Base-by-base conservation (phyloP, 495 filamentous ascomycete species). In the Cairneyella variabilis region DNA sequence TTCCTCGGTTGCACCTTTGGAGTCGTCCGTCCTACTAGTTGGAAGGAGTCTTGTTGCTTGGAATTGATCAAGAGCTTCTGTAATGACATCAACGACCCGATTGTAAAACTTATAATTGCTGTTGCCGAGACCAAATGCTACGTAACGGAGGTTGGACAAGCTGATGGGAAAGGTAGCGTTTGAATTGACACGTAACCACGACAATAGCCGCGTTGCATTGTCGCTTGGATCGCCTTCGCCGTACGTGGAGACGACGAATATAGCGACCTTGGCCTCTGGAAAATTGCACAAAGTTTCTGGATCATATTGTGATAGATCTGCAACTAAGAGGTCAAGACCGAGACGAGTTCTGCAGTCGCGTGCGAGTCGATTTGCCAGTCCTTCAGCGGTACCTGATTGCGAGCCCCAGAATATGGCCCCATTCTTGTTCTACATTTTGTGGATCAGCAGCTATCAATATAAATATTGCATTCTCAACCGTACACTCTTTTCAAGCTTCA, bases 201-300 rank as follows among this genome's bases (percentile, higher is more conserved):
- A 70, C 66, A 71, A 73, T 45, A 79, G 70, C 17, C 66, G 66
- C 3, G 64, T 64, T 2, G 73, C 68, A 45, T 82, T 82, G 41
- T 82, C 77, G 54, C 65, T 71, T 1, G 78, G 76, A 48, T 80
- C 77, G 2, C 78, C 77, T 49, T 81, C 77, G 20, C 78, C 78
- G 44, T 76, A 81, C 0, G 77, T 81, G 3, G 75, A 75, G 17
- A 78, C 59, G 17, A 51, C 62, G 54, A 80, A 79, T 11, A 79
- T 71, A 3, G 68, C 75, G 17, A 76, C 39, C 52, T 77, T 76
- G 4, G 62, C 43, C 3, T 60, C 22, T 1, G 71, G 68, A 20
- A 80, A 67, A 16, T 63, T 53, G 9, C 60, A 51, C 26, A 78
- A 67, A 1, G 67, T 67, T 6, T 65, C 65, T 2, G 71, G 65